Base-by-base conservation (phyloP, 1,139 yeast species). In the Blastobotrys petasosporus region DNA sequence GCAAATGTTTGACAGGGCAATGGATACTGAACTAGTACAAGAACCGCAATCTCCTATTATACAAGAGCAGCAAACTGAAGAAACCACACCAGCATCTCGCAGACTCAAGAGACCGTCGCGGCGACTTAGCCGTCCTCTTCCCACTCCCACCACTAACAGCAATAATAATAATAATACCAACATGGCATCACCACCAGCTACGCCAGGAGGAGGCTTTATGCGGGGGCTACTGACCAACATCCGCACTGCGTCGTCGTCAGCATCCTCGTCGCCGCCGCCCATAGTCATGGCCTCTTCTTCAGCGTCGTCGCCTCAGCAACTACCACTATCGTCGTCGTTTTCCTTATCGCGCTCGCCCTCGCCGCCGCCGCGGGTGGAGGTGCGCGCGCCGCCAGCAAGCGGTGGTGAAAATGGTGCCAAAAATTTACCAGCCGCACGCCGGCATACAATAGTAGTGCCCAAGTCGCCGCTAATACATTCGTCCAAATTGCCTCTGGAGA, bases 401-500 rank as follows among this genome's bases (percentile, higher is more conserved):
- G 8, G 33, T 8, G 8, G 33, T 8, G 15, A n/a, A 8, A 13
- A n/a, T n/a, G 9, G 7, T 4, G 33, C 15, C 33, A n/a, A 8
- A 29, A 11, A 31, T 31, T 31, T 20, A 7, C 25, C 25, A 20
- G 25, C 25, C 25, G 25, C 25, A 20, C 25, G 25, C 25, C n/a
- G n/a, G n/a, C n/a, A n/a, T n/a, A n/a, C n/a, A n/a, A n/a, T n/a
- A n/a, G n/a, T n/a, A 5, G 15, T 23, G 15, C 45, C 25, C 36
- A 32, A 7, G 17, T 39, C 32, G 17, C 42, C 20, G 32, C 36
- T 23, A 7, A 13, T 12, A 8, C 42, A 16, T 15, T 29, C 25
- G 16, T 17, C 17, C 10, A 37, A 38, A 38, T 59, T 76, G 28
- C 58, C 73, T 0, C 63, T 70, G 16, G 73, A 69, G 31, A 76